These are phyloP conservation scores for Trypanosomatidae sp. DNA, from an alignment of 208 protist genomes.

Conservation along the genomic window DNA sequence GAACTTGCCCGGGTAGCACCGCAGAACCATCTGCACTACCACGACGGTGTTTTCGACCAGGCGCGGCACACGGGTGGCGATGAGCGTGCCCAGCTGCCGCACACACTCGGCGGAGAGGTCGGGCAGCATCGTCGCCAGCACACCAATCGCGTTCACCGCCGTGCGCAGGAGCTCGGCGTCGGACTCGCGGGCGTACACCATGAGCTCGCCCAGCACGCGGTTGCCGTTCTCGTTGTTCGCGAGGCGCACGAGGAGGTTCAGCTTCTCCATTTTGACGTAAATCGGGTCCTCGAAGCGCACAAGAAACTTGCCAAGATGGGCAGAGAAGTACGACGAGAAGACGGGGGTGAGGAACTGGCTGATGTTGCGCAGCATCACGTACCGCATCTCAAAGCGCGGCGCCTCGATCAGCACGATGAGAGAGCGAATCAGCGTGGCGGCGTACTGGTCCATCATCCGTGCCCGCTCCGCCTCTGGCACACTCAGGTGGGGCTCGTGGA, in stretches of 20 bases:
- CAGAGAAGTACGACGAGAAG: slow-evolving; percentile 73
- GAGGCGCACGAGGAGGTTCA: slow-evolving; percentile 97
- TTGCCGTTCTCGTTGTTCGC: slow-evolving; percentile 90
- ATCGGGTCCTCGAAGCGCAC: slow-evolving; percentile 99
- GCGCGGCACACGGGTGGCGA: slow-evolving; percentile 96
- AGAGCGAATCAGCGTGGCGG: slow-evolving; percentile 86
- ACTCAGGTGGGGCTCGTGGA: slow-evolving; percentile 18
- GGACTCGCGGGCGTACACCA: slow-evolving; percentile 94
- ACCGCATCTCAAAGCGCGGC: slow-evolving; percentile 95
- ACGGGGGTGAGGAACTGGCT: slow-evolving; percentile 91
- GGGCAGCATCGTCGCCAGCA: too few relatives aligned
- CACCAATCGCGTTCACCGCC: slow-evolving; percentile 95
- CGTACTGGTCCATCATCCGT: slow-evolving; percentile 44
- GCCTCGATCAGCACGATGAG: slow-evolving; percentile 73
- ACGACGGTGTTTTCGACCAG: slow-evolving; percentile 98
- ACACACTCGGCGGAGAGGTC: too few relatives aligned
- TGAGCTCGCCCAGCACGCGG: slow-evolving; percentile 91
- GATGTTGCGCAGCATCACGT: slow-evolving; percentile 98
- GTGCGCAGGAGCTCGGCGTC: slow-evolving; percentile 97
- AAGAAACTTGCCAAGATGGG: slow-evolving; percentile 94
- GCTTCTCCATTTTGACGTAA: slow-evolving; percentile 99
- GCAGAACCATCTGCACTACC: slow-evolving; percentile 97
- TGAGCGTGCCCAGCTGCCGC: slow-evolving; percentile 90
- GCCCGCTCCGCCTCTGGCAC: slow-evolving; percentile 21
- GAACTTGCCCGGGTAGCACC: slow-evolving; percentile 96